Base-by-base conservation (phyloP, 768 basidiomycete genomes). In the Termitomyces sp. region DNA sequence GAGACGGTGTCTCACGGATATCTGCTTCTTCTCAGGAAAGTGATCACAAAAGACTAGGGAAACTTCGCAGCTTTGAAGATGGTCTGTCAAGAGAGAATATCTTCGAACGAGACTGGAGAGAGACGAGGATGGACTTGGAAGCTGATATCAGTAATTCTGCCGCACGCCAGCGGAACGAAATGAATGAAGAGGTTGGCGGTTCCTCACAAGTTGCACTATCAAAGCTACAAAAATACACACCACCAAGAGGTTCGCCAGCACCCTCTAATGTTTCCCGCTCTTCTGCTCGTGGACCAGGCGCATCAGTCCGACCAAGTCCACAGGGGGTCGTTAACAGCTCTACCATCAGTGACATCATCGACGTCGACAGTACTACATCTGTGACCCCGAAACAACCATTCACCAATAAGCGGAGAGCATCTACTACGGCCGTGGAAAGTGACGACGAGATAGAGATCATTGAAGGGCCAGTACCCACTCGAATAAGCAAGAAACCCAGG, bases 21-120 rank as follows among this genome's bases (percentile, higher is more conserved):
- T 59, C 62, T 43, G 60, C 58, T 37, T 59, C 62, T 42, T 60
- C 57, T 42, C 66, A 64, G 25, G 70, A 70, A 34, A 61, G 66
- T 25, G 71, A 78, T 51, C 60, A 68, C 6, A 59, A 61, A 40
- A 64, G 73, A 42, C 75, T 81, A 57, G 73, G 74, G 12, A 77
- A 79, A 52, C 61, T 84, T 9, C 75, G 80, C n/a, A 71, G 75
- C 11, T 87, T 91, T 58, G 83, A 88, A 64, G 89, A 90, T 59
- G 82, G 81, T 0, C 62, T 86, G 7, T 75, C 77, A 0, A 71
- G 77, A 0, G 88, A 91, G 63, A 84, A 76, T 56, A 61, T 89
- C 3, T 89, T 89, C 67, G 76, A 78, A 55, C 77, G 89, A 27
- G 90, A 91, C 66, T 91, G 88, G 88, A 76, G 88, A 47, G 89